phyloP scores from a whole-genome alignment of 2,329 filamentous ascomycete genomes.

The Colletotrichum neosansevieriae region DNA sequence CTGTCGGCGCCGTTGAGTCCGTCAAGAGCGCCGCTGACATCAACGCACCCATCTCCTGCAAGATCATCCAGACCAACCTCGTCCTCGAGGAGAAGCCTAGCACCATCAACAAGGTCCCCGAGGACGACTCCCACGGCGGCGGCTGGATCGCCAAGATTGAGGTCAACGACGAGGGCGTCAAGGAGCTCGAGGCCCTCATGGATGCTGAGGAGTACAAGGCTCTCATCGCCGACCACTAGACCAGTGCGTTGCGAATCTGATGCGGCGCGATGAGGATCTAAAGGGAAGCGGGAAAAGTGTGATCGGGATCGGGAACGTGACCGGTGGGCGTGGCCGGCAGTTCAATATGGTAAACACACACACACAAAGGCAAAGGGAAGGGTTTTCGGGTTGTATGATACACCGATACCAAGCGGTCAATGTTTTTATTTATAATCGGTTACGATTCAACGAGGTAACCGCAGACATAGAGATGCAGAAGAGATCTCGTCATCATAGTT shows the following conservation, averaged over 20 bases:
- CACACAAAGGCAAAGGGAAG: constrained; percentile 16
- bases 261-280: neutral
- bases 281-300: neutral
- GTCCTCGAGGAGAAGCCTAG: constrained; percentile 86
- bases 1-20: constrained; percentile 94
- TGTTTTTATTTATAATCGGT: constrained; percentile 19
- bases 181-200: constrained; percentile 83
- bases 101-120: constrained; percentile 89
- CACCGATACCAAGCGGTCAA: constrained; percentile 17
- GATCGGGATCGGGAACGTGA: neutral
- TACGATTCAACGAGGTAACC: constrained; percentile 38
- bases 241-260: no score
- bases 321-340: constrained; percentile 27
- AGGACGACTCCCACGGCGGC: constrained; percentile 79
- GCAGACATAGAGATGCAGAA: constrained; percentile 30
- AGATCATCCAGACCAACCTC: constrained; percentile 79
- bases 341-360: constrained; percentile 38
- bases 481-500: constrained; percentile 20
- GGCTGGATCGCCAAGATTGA: constrained; percentile 95
- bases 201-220: constrained; percentile 80
- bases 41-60: constrained; percentile 86
- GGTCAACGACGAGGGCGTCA: constrained; percentile 72
- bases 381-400: constrained; percentile 35
- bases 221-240: constrained; percentile 69
- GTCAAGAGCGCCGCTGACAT: constrained; percentile 99